Percentiles rank a stretch among this genome's conserved stretches.
These are phyloP conservation scores for Penicillium sp. DNA, from an alignment of 2,329 filamentous ascomycete genomes.

Conservation along the genomic window DNA sequence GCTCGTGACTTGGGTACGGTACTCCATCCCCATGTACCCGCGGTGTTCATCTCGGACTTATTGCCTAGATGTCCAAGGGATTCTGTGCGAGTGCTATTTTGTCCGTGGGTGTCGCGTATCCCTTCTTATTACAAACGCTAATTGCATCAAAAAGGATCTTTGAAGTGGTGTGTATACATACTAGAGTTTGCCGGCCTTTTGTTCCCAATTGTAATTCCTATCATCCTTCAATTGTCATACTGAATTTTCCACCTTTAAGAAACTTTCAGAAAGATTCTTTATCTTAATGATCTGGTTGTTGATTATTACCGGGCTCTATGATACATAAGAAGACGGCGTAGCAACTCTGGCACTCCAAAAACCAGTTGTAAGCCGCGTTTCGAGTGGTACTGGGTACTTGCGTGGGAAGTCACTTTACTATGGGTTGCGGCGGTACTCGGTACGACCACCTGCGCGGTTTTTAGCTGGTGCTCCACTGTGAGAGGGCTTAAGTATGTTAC, in stretches of 20 bases:
- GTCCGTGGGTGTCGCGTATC: constrained; percentile 1
- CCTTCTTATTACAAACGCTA: background rate
- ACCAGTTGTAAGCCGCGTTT: constrained; percentile 3
- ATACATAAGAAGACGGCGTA: background rate
- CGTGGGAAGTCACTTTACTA: constrained; percentile 11
- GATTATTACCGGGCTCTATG: background rate
- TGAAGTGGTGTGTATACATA: background rate
- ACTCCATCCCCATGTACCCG: background rate
- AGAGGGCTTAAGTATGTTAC: constrained; percentile 16
- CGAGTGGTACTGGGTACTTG: constrained; percentile 14
- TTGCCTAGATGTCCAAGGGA: constrained; percentile 3
- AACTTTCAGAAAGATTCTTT: background rate
- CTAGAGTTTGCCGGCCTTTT: background rate
- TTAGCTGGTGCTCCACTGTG: constrained; percentile 17
- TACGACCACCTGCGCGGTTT: constrained; percentile 22
- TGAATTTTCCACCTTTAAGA: background rate
- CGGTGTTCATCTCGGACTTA: constrained; percentile 8
- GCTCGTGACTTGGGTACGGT: background rate
- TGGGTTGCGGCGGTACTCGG: constrained; percentile 14
- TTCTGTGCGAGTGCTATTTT: constrained; percentile 4
- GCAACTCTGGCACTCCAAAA: background rate
- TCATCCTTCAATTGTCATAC: background rate
- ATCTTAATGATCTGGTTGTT: background rate
- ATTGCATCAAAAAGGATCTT: background rate
- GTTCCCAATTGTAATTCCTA: background rate